Conservation (phyloP, 805 yeast genomes). For the Teunomyces panamensis region DNA sequence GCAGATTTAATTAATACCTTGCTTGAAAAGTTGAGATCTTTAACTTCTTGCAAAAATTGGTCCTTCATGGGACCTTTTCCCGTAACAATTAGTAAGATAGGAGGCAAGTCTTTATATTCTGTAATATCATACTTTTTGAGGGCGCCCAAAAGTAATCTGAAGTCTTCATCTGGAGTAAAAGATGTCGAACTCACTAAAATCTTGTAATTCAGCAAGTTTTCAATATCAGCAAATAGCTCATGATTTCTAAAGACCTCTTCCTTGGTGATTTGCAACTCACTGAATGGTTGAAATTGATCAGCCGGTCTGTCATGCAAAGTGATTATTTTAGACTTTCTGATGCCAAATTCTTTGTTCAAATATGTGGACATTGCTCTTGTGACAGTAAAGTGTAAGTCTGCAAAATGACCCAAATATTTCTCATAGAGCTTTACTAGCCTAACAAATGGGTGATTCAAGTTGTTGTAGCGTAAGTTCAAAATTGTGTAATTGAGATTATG, state of each 20-base stretch:
- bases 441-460: slow-evolving; percentile 60
- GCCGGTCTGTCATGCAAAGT: slow-evolving; percentile 89
- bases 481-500: slow-evolving; percentile 90
- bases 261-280: slow-evolving; percentile 27
- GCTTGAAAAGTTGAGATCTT: slow-evolving; percentile 39
- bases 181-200: slow-evolving; percentile 87
- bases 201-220: slow-evolving; percentile 41
- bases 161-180: slow-evolving; percentile 94
- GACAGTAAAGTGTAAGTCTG: slow-evolving; percentile 76
- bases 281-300: slow-evolving; percentile 55
- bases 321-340: slow-evolving; percentile 44
- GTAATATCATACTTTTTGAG: slow-evolving; percentile 54
- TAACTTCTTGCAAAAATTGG: slow-evolving; percentile 48
- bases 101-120: slow-evolving; percentile 31
- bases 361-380: slow-evolving; percentile 68
- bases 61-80: slow-evolving; percentile 89
- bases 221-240: slow-evolving; percentile 25
- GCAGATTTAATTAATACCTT: slow-evolving; percentile 58
- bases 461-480: slow-evolving; percentile 59
- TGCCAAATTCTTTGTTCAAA: slow-evolving; percentile 52
- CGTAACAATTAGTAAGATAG: slow-evolving; percentile 74
- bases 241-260: slow-evolving; percentile 24
- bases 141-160: slow-evolving; percentile 65
- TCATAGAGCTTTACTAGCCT: slow-evolving; percentile 62
- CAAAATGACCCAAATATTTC: slow-evolving; percentile 53